Percentiles rank a stretch among this genome's conserved stretches.
phyloP scores from a whole-genome alignment of 2,329 filamentous ascomycete species.

The Phialophora verrucosa region DNA sequence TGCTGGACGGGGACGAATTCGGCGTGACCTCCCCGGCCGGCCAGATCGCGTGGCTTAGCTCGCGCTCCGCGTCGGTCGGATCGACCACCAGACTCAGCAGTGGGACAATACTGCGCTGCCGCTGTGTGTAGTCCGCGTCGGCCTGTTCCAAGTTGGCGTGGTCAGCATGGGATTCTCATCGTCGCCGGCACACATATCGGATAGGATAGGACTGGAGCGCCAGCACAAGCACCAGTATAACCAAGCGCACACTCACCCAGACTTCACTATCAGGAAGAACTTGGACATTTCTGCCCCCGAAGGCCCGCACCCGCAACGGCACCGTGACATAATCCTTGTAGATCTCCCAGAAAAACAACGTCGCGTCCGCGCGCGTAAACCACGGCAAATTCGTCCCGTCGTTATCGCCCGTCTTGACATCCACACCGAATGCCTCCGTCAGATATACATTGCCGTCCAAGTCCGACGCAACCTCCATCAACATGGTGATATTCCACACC shows the following conservation, averaged over 20 bases:
- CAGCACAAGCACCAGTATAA: neutral
- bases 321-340: slow-evolving; percentile 1
- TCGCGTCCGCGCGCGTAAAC: slow-evolving; percentile 23
- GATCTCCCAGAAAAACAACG: slow-evolving; percentile 28
- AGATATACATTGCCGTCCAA: neutral
- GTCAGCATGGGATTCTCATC: neutral
- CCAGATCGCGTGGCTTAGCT: slow-evolving; percentile 2
- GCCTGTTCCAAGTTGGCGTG: neutral
- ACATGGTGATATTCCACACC: neutral
- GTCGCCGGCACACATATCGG: neutral
- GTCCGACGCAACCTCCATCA: neutral
- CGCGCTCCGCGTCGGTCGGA: neutral
- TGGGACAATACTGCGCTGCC: neutral
- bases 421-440: slow-evolving; percentile 8
- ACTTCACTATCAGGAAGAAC: neutral
- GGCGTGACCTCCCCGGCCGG: neutral
- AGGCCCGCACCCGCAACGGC: slow-evolving; percentile 13
- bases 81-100: slow-evolving; percentile 10
- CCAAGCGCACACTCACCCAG: neutral
- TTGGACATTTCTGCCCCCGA: neutral
- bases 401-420: slow-evolving; percentile 21
- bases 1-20: slow-evolving; percentile 23
- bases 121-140: neutral
- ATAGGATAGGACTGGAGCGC: neutral
- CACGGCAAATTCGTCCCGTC: slow-evolving; percentile 27